Evolutionary conservation across 75 land plant genomes (phyloP).

Genomic region (Pinus tabuliformis): DNA sequence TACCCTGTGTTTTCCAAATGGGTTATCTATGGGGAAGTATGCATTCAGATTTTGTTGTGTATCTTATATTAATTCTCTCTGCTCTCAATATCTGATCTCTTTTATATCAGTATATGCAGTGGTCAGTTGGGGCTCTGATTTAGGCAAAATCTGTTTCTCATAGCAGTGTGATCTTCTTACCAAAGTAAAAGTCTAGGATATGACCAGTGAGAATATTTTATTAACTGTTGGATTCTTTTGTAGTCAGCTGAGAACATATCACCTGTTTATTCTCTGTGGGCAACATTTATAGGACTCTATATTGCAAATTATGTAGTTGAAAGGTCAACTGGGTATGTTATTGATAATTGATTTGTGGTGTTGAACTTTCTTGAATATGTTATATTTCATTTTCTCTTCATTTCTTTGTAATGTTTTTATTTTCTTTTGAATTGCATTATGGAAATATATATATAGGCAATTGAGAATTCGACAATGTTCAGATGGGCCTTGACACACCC

Average conservation of each 20-base stretch:
- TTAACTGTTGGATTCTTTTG: conserved; percentile 6
- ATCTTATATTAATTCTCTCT: not conserved
- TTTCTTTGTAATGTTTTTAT: conserved; percentile 2
- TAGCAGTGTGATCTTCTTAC: not conserved
- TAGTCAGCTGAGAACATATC: conserved; percentile 91
- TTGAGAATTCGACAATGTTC: conserved; percentile 14
- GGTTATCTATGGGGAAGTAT: conserved; percentile 95
- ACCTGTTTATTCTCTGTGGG: conserved; percentile 96
- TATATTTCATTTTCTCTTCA: conserved; percentile 2
- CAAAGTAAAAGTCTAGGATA: not conserved
- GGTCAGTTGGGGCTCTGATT: not conserved
- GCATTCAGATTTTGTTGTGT: not conserved
- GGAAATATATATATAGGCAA: not conserved
- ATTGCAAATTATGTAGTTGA: conserved; percentile 97
- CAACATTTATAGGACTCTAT: conserved; percentile 97
- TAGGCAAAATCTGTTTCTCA: not conserved
- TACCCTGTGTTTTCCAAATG: conserved; percentile 96
- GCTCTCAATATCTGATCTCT: not conserved
- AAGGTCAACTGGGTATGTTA: conserved; percentile 86
- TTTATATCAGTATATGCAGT: not conserved
- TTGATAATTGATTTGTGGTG: conserved; percentile 1
- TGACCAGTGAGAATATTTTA: not conserved
- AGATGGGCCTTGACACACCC: conserved; percentile 99
- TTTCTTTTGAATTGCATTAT: not conserved
- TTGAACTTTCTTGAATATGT: not conserved